Evolutionary conservation across 2,329 filamentous ascomycete species (phyloP).

Genomic region (Didymellaceae sp.): DNA sequence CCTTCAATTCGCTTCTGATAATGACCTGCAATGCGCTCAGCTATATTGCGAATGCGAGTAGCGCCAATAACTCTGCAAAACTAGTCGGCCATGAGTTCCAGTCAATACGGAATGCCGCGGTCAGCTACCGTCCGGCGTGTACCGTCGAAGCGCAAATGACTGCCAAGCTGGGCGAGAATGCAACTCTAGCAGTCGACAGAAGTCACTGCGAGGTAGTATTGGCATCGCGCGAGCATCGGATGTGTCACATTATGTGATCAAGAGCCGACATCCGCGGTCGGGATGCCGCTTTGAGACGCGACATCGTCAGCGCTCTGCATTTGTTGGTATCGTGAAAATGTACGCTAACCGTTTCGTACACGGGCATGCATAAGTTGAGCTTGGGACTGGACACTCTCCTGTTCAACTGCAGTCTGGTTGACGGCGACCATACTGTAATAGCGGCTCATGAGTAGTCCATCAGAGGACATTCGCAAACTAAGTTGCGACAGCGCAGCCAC

Average conservation of each 20-base stretch:
- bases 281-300: conserved; percentile 34
- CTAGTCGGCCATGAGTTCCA: conserved; percentile 4
- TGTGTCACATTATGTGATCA: conserved; percentile 35
- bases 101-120: conserved; percentile 20
- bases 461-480: conserved; percentile 1
- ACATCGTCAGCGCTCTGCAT: conserved; percentile 25
- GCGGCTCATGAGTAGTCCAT: not conserved
- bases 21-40: not conserved
- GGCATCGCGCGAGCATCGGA: conserved; percentile 20
- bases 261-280: conserved; percentile 28
- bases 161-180: conserved; percentile 27
- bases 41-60: not conserved
- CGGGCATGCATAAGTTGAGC: conserved; percentile 15
- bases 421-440: not conserved
- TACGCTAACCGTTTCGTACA: conserved; percentile 13
- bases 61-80: conserved; percentile 13
- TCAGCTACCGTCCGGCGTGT: not conserved
- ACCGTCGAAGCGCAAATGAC: conserved; percentile 8
- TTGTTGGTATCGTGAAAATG: conserved; percentile 15
- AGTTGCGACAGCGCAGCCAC: not conserved
- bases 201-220: conserved; percentile 3
- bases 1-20: not conserved
- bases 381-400: conserved; percentile 2
- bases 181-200: conserved; percentile 17
- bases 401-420: conserved; percentile 6